Conservation (phyloP, 441 rosid genomes). For the Geranium incanum region DNA sequence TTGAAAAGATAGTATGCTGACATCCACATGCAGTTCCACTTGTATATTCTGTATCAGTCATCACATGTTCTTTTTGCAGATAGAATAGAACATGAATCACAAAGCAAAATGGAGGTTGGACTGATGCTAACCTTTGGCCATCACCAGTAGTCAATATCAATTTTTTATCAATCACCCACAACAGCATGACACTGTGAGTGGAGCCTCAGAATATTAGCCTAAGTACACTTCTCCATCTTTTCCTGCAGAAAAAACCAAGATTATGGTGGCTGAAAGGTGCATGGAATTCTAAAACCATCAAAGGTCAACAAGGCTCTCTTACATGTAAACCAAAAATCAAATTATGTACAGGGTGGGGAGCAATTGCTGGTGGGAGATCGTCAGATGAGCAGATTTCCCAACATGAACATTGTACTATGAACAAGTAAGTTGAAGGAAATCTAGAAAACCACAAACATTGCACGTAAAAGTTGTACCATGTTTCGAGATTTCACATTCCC, state of each 20-base stretch:
- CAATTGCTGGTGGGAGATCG: slow-evolving; percentile 5
- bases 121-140: slow-evolving; percentile 5
- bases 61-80: slow-evolving; percentile 9
- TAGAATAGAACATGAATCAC: slow-evolving; percentile 7
- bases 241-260: not conserved
- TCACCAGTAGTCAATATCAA: not conserved
- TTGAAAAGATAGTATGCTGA: not conserved
- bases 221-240: slow-evolving; percentile 2
- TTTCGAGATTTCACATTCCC: not conserved
- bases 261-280: not conserved
- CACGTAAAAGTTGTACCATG: not conserved
- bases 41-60: not conserved
- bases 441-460: not conserved
- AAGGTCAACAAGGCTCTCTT: not conserved
- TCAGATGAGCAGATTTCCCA: not conserved
- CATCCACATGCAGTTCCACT: slow-evolving; percentile 11
- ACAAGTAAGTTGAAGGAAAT: not conserved
- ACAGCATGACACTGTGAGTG: not conserved
- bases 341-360: slow-evolving; percentile 6
- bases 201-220: slow-evolving; percentile 5
- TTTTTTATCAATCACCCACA: not conserved
- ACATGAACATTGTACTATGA: not conserved
- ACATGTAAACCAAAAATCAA: slow-evolving; percentile 6
- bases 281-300: not conserved
- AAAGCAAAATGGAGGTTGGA: not conserved